phyloP scores from a whole-genome alignment of 345 rosid species.

The Euphorbia tirucalli region DNA sequence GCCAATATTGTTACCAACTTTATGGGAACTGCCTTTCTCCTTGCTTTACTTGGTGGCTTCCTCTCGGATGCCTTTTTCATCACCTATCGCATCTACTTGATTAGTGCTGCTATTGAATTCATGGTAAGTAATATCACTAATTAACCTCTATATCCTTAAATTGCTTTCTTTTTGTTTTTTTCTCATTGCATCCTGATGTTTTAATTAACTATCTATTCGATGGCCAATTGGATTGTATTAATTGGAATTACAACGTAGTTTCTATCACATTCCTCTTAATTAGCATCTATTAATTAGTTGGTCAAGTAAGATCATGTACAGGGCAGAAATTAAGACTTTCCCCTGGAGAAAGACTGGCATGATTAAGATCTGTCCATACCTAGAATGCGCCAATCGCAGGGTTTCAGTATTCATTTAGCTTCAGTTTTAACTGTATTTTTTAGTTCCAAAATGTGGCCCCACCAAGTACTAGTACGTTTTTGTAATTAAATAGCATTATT shows the following conservation, averaged over 20 bases:
- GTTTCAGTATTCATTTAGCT: slow-evolving; percentile 7
- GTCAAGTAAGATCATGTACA: no score
- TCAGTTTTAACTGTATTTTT: neutral
- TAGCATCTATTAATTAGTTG: no score
- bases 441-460: neutral
- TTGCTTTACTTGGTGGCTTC: slow-evolving; percentile 85
- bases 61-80: slow-evolving; percentile 71
- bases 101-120: slow-evolving; percentile 68
- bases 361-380: slow-evolving; percentile 10
- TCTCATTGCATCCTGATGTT: no score
- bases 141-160: neutral
- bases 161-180: no score
- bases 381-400: slow-evolving; percentile 13
- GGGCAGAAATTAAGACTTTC: neutral
- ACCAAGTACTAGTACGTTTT: neutral
- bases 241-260: slow-evolving; percentile 5
- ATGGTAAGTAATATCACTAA: slow-evolving; percentile 56
- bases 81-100: slow-evolving; percentile 62
- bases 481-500: neutral
- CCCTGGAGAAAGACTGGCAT: slow-evolving; percentile 8
- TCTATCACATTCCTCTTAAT: slow-evolving; percentile 6
- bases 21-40: slow-evolving; percentile 90
- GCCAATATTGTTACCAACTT: slow-evolving; percentile 81
- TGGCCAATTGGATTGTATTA: no score
- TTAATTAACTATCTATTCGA: no score